Evolutionary conservation across 2,329 filamentous ascomycete species (phyloP), one percentile per base, ranked within the genome.

Genomic region (Aureobasidium sp.): DNA sequence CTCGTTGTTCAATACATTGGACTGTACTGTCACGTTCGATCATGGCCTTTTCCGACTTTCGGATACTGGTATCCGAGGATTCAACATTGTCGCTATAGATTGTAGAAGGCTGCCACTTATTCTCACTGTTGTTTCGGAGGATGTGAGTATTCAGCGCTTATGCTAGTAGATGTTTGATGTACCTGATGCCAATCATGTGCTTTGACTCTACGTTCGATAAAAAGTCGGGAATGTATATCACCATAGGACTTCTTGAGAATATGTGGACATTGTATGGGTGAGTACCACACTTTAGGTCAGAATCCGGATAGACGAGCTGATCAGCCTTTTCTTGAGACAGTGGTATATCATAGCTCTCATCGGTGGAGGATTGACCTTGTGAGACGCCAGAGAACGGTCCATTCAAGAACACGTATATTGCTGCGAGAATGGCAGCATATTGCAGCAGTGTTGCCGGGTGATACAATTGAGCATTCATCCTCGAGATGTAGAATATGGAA

Each of bases 201-300:
- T 75, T 70, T 13, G 76, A 75, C 69, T 86, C 83, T 1, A 70
- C 66, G 1, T 67, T 67, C 16, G 73, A 78, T 41, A 86, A 63
- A 67, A 85, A 86, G 39, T 76, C 73, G 67, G 83, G 80, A 50
- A 86, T 78, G 69, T 86, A 85, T 16, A 86, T 74, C 6, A 86
- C 74, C 63, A 86, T 69, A 3, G 83, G 83, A 48, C 79, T 76
- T 16, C 77, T 72, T 21, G 76, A 79, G 58, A 85, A 74, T 5
- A 86, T 72, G 66, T 82, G 79, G 1, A 80, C 68, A 39, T 68
- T 67, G 60, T 76, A 77, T 4, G 63, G 63, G 68, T 78, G 75
- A 39, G 68, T 64, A 6, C 65, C 63, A 66, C 78, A 81, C 41
- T 64, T 54, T 30, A 80, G 62, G 21, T 70, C 68, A 27, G 63